A percentile compares a stretch with the other conserved stretches of the same genome.
phyloP scores from a whole-genome alignment of 306 rosid genomes.

The Quercus parvula region DNA sequence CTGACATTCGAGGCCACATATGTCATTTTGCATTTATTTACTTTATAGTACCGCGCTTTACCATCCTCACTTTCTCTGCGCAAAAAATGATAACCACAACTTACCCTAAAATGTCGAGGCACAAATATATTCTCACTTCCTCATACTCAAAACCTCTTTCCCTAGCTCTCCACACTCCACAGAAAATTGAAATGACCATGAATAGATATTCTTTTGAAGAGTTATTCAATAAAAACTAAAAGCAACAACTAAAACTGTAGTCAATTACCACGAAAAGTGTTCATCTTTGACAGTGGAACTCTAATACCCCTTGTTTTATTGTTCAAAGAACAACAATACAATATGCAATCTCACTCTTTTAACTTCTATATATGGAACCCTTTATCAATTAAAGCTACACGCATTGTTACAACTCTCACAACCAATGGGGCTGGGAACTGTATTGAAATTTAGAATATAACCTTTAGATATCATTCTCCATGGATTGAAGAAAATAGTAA shows the following conservation, averaged over 20 bases:
- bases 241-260: not conserved
- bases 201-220: not conserved
- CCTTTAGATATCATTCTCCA: not conserved
- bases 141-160: not conserved
- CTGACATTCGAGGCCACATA: slow-evolving; percentile 35
- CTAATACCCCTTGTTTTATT: not conserved
- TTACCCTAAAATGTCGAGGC: not conserved
- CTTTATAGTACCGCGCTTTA: not conserved
- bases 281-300: not conserved
- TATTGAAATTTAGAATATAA: not conserved
- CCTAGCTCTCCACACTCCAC: not conserved
- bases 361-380: not conserved
- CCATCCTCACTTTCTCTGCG: not conserved
- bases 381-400: slow-evolving; percentile 11
- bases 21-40: slow-evolving; percentile 6
- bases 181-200: not conserved
- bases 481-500: not conserved
- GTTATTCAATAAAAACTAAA: not conserved
- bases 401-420: slow-evolving; percentile 8
- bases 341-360: slow-evolving; percentile 16
- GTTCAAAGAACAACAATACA: not conserved
- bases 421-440: not conserved
- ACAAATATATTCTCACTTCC: not conserved
- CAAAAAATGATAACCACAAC: not conserved
- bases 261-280: not conserved